A percentile compares a stretch with the other conserved stretches of the same genome.
phyloP scores from a whole-genome alignment of 495 filamentous ascomycete genomes.

The Podospora appendiculata region DNA sequence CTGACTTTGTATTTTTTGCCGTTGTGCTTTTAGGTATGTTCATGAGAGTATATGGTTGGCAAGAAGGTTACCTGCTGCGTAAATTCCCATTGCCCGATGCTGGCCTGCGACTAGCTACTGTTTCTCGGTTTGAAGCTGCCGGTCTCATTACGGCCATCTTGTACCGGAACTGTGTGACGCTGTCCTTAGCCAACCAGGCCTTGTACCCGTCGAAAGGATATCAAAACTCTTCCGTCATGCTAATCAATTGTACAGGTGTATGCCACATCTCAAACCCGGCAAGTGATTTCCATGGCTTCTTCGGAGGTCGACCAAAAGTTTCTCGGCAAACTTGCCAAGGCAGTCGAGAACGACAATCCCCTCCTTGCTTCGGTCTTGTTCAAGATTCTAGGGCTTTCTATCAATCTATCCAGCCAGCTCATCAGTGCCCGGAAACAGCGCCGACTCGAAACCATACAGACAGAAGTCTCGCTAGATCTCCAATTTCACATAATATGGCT shows the following conservation, averaged over 20 bases:
- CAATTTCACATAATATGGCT: conserved; percentile 96
- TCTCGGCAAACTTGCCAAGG: conserved; percentile 75
- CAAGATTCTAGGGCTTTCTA: conserved; percentile 83
- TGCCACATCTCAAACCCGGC: background rate
- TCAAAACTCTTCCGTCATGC: background rate
- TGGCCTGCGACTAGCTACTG: too few species aligned
- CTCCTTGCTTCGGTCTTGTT: conserved; percentile 75
- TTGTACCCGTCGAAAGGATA: too few species aligned
- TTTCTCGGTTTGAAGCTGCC: too few species aligned
- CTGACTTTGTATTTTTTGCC: too few species aligned
- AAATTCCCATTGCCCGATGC: too few species aligned
- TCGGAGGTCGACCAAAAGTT: conserved; percentile 97
- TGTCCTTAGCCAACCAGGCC: too few species aligned
- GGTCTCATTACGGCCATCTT: too few species aligned
- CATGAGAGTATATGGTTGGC: too few species aligned
- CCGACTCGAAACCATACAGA: conserved; percentile 68
- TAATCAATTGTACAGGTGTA: background rate
- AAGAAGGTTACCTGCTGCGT: too few species aligned
- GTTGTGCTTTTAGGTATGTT: too few species aligned
- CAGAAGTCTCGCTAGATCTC: conserved; percentile 72
- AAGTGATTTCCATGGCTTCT: conserved; percentile 62
- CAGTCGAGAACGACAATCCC: conserved; percentile 61
- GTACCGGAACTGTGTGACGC: too few species aligned
- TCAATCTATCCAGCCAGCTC: conserved; percentile 79
- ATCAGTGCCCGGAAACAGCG: conserved; percentile 75